Evolutionary conservation across 768 basidiomycete genomes (phyloP).

Genomic region (Naganishia kalamii): DNA sequence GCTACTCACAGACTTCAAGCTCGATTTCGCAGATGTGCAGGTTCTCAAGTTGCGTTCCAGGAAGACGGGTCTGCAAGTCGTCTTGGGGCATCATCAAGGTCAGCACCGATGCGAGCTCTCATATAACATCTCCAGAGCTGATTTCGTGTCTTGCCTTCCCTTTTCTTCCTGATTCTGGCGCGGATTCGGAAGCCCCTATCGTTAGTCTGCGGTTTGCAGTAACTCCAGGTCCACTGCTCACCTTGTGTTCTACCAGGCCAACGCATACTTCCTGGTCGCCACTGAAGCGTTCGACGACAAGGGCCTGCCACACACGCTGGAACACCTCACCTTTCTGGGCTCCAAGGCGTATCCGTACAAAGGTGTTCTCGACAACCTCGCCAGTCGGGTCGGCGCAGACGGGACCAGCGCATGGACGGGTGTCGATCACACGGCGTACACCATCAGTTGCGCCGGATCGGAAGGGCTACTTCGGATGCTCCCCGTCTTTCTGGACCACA

Average conservation of each 20-base stretch:
- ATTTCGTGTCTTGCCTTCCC: not conserved
- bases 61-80: conserved; percentile 76
- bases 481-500: conserved; percentile 81
- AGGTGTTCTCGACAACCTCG: conserved; percentile 87
- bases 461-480: conserved; percentile 60
- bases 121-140: too few species aligned
- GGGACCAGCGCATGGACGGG: conserved; percentile 89
- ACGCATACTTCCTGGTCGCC: conserved; percentile 80
- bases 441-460: conserved; percentile 87
- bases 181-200: conserved; percentile 14
- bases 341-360: conserved; percentile 94
- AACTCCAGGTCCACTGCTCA: conserved; percentile 42
- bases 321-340: conserved; percentile 92
- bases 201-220: conserved; percentile 26
- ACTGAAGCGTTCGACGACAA: conserved; percentile 94
- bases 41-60: conserved; percentile 85
- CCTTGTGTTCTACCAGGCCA: conserved; percentile 57
- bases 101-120: too few species aligned
- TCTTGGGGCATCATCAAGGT: conserved; percentile 76
- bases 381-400: conserved; percentile 65
- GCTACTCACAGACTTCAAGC: conserved; percentile 66
- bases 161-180: not conserved
- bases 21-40: conserved; percentile 71
- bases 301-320: conserved; percentile 91
- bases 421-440: conserved; percentile 72